Conservation (phyloP, 805 yeast species). For the Lachancea kluyveri region DNA sequence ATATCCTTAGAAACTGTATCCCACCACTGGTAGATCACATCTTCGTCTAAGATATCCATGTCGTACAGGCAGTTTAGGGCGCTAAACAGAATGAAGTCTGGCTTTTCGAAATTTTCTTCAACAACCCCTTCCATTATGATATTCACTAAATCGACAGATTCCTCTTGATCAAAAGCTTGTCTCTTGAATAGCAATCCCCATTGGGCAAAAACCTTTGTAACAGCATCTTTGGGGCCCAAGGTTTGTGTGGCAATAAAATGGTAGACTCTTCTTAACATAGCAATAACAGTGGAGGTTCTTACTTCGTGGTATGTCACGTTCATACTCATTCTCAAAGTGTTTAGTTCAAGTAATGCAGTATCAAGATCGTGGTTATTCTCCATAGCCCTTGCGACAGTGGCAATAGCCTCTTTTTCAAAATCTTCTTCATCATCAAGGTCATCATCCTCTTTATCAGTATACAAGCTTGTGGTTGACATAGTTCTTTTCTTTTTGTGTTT, state of each 20-base stretch:
- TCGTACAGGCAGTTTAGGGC: conserved; percentile 66
- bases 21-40: conserved; percentile 81
- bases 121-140: conserved; percentile 33
- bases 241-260: conserved; percentile 77
- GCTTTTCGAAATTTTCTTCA: conserved; percentile 27
- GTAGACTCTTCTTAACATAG: conserved; percentile 61
- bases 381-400: conserved; percentile 86
- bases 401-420: conserved; percentile 84
- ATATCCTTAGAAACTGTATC: conserved; percentile 34
- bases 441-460: conserved; percentile 44
- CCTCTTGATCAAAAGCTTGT: conserved; percentile 77
- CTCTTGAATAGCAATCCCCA: conserved; percentile 83
- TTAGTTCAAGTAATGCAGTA: conserved; percentile 86
- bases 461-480: conserved; percentile 34
- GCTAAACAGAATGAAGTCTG: conserved; percentile 30
- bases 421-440: conserved; percentile 57
- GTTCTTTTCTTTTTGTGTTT: conserved; percentile 41
- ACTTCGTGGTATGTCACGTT: conserved; percentile 93
- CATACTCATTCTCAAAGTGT: conserved; percentile 96
- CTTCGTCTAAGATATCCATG: conserved; percentile 77
- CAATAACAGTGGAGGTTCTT: conserved; percentile 69
- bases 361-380: conserved; percentile 90
- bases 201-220: conserved; percentile 62
- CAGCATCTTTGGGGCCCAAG: conserved; percentile 68
- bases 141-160: conserved; percentile 64